Evolutionary conservation across 2,329 filamentous ascomycete species (phyloP).

Genomic region (Monilinia laxa): DNA sequence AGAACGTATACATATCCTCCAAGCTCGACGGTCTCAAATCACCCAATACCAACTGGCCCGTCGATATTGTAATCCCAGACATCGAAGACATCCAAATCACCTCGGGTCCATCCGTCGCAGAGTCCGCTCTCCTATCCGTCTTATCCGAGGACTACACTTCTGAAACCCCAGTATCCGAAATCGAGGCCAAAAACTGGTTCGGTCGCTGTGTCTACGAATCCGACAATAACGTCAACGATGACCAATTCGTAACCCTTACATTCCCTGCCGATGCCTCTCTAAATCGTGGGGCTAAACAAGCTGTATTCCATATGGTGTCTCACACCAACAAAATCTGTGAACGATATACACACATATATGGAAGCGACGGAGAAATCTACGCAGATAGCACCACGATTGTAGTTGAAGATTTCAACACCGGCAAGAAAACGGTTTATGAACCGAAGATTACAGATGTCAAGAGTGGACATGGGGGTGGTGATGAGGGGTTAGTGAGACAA

Average conservation of each 20-base stretch:
- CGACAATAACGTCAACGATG: slow-evolving; percentile 91
- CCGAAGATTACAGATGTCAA: slow-evolving; percentile 54
- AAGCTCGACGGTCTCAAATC: slow-evolving; percentile 59
- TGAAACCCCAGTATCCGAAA: slow-evolving; percentile 48
- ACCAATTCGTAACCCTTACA: slow-evolving; percentile 82
- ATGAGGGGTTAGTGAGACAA: slow-evolving; percentile 74
- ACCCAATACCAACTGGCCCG: slow-evolving; percentile 74
- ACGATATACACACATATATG: slow-evolving; percentile 81
- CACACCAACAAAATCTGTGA: slow-evolving; percentile 86
- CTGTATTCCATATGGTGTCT: slow-evolving; percentile 90
- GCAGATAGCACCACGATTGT: slow-evolving; percentile 79
- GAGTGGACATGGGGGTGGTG: slow-evolving; percentile 73
- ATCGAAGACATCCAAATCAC: slow-evolving; percentile 71
- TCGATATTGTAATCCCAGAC: slow-evolving; percentile 86
- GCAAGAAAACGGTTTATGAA: slow-evolving; percentile 51
- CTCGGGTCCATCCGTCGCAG: slow-evolving; percentile 50
- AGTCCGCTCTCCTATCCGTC: slow-evolving; percentile 43
- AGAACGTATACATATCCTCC: slow-evolving; percentile 59
- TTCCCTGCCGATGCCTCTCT: slow-evolving; percentile 53
- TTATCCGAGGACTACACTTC: slow-evolving; percentile 55
- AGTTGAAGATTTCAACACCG: slow-evolving; percentile 69
- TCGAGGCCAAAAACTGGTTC: slow-evolving; percentile 68
- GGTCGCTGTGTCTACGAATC: slow-evolving; percentile 93
- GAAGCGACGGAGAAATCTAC: slow-evolving; percentile 78
- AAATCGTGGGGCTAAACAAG: slow-evolving; percentile 68